Evolutionary conservation across 352 stramenopile genomes (phyloP), one percentile per base, ranked within the genome.

Genomic region (Globisporangium mamillatum): DNA sequence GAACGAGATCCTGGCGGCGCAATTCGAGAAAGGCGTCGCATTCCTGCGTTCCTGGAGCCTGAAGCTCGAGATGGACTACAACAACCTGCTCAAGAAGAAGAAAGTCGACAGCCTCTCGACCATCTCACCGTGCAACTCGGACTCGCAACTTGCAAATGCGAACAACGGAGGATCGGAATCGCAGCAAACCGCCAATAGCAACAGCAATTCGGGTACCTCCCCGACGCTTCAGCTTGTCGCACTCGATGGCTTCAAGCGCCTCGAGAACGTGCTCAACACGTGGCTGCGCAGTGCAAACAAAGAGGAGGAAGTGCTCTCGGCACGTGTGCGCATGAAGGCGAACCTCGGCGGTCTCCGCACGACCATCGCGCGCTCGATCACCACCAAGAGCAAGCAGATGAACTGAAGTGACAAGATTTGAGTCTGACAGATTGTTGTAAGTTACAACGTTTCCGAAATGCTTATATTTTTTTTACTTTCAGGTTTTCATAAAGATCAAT

Each of bases 1-100:
- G 61, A 88, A 78, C 20, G 76, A 84, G 32, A 70, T 77, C 22
- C 65, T 69, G 20, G 78, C 71, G 16, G 69, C 70, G 29, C 78
- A 83, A 32, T 77, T 90, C 41, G 82, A 89, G 34, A 81, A 83
- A 58, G 78, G 66, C 9, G 78, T 79, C 32, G 74, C 79, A 56
- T 73, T 73, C 59, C 70, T 89, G 6, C 82, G 80, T 2, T 75
- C 76, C 3, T 90, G 78, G 78, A 77, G 63, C n/a, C 68, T 78
- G 5, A 70, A 75, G 27, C 55, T 84, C 24, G 82, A 90, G 66
- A 77, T 77, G 48, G 75, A 82, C 60, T 90, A 86, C 70, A 88
- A 88, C 66, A 36, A 4, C 54, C 18, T 10, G 7, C 32, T 61
- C 8, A n/a, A 22, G 55, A 44, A 44, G 54, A 14, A 20, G 7